Base-by-base conservation (phyloP, 257 asterid genomes). In the Rubia yunnanensis region DNA sequence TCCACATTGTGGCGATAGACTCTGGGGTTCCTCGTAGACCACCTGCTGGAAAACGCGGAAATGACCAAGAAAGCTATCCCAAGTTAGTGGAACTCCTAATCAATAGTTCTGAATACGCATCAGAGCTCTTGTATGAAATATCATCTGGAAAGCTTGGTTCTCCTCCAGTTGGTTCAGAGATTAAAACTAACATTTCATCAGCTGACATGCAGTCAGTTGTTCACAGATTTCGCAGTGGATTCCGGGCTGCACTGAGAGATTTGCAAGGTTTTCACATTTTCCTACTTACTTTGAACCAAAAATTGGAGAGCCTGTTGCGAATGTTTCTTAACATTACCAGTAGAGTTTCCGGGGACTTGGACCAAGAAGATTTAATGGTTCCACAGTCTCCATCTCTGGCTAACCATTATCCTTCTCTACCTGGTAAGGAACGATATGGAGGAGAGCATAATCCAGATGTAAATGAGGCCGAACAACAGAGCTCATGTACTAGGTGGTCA, bases 1-100 rank as follows among this genome's bases (percentile, higher is more conserved):
- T 77, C 66, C 88, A 83, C 67, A 80, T 90, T 63, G 94, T 94
- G 76, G 97, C 95, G 18, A 94, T 94, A 79, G 99, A 94, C 73
- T 90, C 96, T 26, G 97, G 88, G 72, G 99, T 94, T 26, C 97
- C 99, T 59, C 96, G 99, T 57, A 85, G 92, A 76, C 99, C 99
- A n/a, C 99, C 99, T 53, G 97, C 99, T 23, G 96, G 95, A 60
- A 94, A 94, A 71, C 96, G 96, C 53, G 82, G 87, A 73, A 86
- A 74, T 76, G 99, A 94, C 77, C 95, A 90, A 63, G 90, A 73
- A 70, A 86, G 80, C 80, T 94, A 94, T 82, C 99, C 99, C 22
- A 85, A 85, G 85, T 78, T 94, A 55, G 95, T 90, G 67, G 97
- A 94, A 85, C 99, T 94, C 69, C 87, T 90, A 57, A 88, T 94